Percentiles rank a stretch among this genome's conserved stretches.
Conservation (phyloP, 139 green algal genomes). For the Volvox africanus region DNA sequence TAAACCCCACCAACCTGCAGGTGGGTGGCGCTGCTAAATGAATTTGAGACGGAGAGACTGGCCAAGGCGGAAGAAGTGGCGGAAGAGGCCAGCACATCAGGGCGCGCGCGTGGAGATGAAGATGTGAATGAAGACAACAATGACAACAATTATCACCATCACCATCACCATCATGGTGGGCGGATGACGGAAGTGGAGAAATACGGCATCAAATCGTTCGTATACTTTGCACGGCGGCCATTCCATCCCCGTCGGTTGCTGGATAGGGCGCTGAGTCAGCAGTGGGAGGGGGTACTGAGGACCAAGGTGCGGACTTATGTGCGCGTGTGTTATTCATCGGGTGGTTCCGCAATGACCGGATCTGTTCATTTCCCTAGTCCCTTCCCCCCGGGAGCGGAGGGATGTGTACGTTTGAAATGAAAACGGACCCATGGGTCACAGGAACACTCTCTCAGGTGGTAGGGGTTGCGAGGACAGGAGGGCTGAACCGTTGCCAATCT, state of each 20-base stretch:
- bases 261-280: slow-evolving; percentile 56
- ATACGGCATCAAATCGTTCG: slow-evolving; percentile 72
- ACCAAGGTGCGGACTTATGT: slow-evolving; percentile 58
- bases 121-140: not conserved
- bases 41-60: slow-evolving; percentile 51
- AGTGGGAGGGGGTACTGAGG: slow-evolving; percentile 69
- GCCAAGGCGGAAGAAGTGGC: not conserved
- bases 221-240: slow-evolving; percentile 69
- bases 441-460: too few relatives aligned
- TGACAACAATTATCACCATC: slow-evolving; percentile 22
- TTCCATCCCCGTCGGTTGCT: slow-evolving; percentile 71
- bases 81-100: not conserved
- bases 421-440: too few relatives aligned
- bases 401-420: not conserved
- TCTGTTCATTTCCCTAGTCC: too few relatives aligned
- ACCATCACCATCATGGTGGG: slow-evolving; percentile 35
- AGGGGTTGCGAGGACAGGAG: too few relatives aligned
- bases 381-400: too few relatives aligned
- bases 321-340: too few relatives aligned
- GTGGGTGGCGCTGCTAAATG: slow-evolving; percentile 58
- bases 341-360: too few relatives aligned
- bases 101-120: not conserved
- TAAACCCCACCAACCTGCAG: not conserved
- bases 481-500: too few relatives aligned
- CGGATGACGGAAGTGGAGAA: slow-evolving; percentile 56